Conservation (phyloP, 768 basidiomycete species). For the Terana coerulea region DNA sequence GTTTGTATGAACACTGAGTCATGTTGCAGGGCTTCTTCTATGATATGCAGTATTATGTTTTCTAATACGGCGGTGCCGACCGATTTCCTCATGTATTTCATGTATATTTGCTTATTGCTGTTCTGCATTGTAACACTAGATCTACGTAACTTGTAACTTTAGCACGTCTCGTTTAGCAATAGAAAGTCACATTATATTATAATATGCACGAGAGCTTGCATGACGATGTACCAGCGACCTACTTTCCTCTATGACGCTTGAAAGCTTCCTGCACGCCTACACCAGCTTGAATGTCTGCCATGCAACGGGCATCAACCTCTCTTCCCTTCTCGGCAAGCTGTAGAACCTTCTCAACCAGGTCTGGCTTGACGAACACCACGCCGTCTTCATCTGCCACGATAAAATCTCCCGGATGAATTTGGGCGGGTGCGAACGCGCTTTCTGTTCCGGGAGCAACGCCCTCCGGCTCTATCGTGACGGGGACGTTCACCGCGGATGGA, state of each 20-base stretch:
- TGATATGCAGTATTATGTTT: too few relatives aligned
- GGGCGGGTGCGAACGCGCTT: conserved; percentile 48
- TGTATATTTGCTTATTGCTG: too few relatives aligned
- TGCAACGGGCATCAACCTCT: conserved; percentile 66
- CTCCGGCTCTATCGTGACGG: conserved; percentile 44
- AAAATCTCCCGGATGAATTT: conserved; percentile 72
- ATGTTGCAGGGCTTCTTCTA: background rate
- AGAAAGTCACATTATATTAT: too few relatives aligned
- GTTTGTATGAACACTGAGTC: background rate
- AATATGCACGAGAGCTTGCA: too few relatives aligned
- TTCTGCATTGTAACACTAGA: too few relatives aligned
- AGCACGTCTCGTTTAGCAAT: too few relatives aligned
- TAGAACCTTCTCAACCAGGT: conserved; percentile 50
- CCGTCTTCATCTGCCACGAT: conserved; percentile 88
- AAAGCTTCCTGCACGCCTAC: conserved; percentile 77
- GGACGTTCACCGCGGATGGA: conserved; percentile 69
- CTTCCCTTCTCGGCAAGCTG: conserved; percentile 54
- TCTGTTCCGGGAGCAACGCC: conserved; percentile 27
- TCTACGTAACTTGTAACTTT: too few relatives aligned
- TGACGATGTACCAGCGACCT: too few relatives aligned
- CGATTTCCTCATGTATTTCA: too few relatives aligned
- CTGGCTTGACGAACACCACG: conserved; percentile 73
- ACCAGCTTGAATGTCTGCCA: conserved; percentile 73
- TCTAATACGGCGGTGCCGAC: too few relatives aligned
- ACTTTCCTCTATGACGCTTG: conserved; percentile 63